Percentiles rank a stretch among this genome's conserved stretches.
Conservation (phyloP, 2,329 filamentous ascomycete genomes). For the Cercospora nicotianae region DNA sequence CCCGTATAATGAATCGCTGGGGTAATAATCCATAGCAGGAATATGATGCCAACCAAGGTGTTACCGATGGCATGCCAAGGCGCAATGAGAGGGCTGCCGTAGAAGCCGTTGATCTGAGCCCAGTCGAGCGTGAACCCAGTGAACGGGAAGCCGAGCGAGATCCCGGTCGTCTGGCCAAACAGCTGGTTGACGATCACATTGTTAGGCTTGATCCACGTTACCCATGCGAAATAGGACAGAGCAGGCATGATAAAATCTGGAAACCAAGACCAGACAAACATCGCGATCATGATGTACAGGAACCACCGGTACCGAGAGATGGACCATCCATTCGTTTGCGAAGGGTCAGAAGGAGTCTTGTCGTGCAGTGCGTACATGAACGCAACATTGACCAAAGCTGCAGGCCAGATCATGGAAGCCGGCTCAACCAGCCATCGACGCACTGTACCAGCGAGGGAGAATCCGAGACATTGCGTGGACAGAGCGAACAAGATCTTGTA, state of each 20-base stretch:
- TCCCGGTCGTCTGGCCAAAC: constrained; percentile 31
- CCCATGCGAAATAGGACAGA: constrained; percentile 82
- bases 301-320: constrained; percentile 85
- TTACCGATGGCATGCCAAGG: constrained; percentile 41
- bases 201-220: constrained; percentile 82
- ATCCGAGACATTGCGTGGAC: constrained; percentile 82
- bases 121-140: constrained; percentile 87
- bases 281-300: constrained; percentile 66
- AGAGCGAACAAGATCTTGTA: constrained; percentile 85
- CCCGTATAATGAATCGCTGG: constrained; percentile 61
- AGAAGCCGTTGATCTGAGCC: constrained; percentile 77
- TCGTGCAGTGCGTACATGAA: constrained; percentile 61
- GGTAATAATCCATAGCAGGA: constrained; percentile 29
- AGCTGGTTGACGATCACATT: constrained; percentile 64
- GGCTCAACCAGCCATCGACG: constrained; percentile 79
- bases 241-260: constrained; percentile 77
- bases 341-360: constrained; percentile 43
- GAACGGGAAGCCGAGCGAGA: constrained; percentile 32
- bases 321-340: constrained; percentile 68
- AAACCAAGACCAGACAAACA: constrained; percentile 80
- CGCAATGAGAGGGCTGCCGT: constrained; percentile 63
- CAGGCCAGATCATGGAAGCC: constrained; percentile 88
- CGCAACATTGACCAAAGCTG: constrained; percentile 78
- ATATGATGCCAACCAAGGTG: constrained; percentile 27
- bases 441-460: constrained; percentile 79